Percentiles rank a stretch among this genome's conserved stretches.
These are phyloP conservation scores for Trichoderma gamsii DNA, from an alignment of 495 filamentous ascomycete species.

Conservation along the genomic window DNA sequence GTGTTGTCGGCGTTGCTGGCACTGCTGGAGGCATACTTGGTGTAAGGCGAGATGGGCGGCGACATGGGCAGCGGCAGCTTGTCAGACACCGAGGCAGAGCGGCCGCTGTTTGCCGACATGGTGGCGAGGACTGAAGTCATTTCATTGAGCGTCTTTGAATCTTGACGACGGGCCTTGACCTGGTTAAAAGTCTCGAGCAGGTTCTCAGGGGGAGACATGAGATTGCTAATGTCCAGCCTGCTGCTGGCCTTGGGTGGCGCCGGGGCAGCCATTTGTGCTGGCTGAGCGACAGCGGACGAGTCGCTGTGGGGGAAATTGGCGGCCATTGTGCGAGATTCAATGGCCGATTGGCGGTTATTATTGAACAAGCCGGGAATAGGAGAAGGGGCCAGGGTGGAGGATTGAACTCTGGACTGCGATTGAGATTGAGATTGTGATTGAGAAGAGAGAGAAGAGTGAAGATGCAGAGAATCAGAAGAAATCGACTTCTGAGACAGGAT, in stretches of 20 bases:
- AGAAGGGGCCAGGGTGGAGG: background rate
- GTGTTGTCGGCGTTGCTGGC: slow-evolving; percentile 16
- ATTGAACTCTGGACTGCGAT: background rate
- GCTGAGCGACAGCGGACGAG: background rate
- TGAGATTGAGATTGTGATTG: too few relatives aligned
- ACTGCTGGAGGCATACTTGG: slow-evolving; percentile 28
- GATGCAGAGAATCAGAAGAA: background rate
- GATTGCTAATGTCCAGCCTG: slow-evolving; percentile 44
- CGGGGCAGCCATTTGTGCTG: background rate
- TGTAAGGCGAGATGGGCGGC: slow-evolving; percentile 65
- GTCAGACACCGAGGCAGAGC: background rate
- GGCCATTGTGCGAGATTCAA: background rate
- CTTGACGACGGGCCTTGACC: background rate
- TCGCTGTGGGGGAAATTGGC: background rate
- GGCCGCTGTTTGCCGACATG: slow-evolving; percentile 16
- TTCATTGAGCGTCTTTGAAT: slow-evolving; percentile 24
- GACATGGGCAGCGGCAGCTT: slow-evolving; percentile 48
- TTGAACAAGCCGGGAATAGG: background rate
- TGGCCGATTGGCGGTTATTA: background rate
- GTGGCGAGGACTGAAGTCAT: slow-evolving; percentile 19
- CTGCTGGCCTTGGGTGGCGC: slow-evolving; percentile 26
- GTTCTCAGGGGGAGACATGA: slow-evolving; percentile 71
- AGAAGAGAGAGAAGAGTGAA: background rate
- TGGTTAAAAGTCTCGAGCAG: slow-evolving; percentile 56
- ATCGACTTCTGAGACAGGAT: background rate